Conservation (phyloP, 306 rosid species). For the Cercis canadensis region DNA sequence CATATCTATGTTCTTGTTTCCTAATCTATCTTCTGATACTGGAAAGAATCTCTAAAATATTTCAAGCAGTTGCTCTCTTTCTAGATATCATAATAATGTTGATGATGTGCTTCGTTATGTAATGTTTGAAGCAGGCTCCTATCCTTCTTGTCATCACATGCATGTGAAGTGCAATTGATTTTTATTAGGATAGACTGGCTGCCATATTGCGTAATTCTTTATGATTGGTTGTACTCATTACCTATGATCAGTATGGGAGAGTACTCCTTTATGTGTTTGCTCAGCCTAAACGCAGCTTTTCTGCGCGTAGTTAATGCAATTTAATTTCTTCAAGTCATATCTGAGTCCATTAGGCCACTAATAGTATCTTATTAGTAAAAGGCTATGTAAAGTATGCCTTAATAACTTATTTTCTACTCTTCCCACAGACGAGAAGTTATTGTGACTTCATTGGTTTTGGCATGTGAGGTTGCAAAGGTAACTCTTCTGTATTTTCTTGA, state of each 20-base stretch:
- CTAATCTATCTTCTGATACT: neutral
- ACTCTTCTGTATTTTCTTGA: constrained; percentile 24
- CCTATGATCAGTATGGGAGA: neutral
- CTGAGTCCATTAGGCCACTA: constrained; percentile 16
- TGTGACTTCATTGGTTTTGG: constrained; percentile 89
- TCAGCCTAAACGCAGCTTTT: neutral
- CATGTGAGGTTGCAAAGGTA: constrained; percentile 92
- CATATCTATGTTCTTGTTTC: neutral
- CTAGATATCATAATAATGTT: neutral
- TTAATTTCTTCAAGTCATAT: constrained; percentile 30
- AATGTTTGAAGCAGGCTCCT: neutral
- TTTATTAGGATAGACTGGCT: neutral
- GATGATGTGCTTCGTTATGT: neutral
- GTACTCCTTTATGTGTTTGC: constrained; percentile 3
- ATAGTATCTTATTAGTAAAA: constrained; percentile 16
- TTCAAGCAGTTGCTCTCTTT: neutral
- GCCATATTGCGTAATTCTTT: neutral
- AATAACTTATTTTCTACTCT: constrained; percentile 31
- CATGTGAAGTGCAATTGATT: neutral
- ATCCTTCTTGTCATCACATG: neutral
- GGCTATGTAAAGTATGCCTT: constrained; percentile 21
- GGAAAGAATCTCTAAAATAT: neutral
- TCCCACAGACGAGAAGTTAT: constrained; percentile 82
- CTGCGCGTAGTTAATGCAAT: constrained; percentile 15
- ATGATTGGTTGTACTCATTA: neutral